phyloP scores from a whole-genome alignment of 805 yeast genomes.

The Ogataea siamensis region DNA sequence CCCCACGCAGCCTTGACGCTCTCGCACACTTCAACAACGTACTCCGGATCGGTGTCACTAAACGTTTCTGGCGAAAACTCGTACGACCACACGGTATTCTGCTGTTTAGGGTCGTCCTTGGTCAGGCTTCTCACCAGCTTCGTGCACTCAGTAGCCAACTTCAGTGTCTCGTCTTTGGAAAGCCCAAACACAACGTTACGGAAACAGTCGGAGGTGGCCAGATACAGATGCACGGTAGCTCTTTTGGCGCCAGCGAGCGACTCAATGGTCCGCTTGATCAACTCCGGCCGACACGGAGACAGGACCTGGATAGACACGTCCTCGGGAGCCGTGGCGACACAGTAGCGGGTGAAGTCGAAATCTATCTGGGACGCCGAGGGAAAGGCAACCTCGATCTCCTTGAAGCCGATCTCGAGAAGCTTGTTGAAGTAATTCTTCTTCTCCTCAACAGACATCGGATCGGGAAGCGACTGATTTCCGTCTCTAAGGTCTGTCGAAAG shows the following conservation, averaged over 20 bases:
- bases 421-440: constrained; percentile 73
- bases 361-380: constrained; percentile 83
- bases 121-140: constrained; percentile 65
- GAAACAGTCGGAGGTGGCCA: constrained; percentile 74
- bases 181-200: constrained; percentile 73
- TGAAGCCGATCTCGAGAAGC: constrained; percentile 68
- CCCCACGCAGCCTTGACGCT: constrained; percentile 79
- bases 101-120: constrained; percentile 66
- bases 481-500: constrained; percentile 76
- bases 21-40: constrained; percentile 72
- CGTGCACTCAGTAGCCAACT: constrained; percentile 69
- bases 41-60: constrained; percentile 70
- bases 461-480: constrained; percentile 82
- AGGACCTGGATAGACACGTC: constrained; percentile 74
- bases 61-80: constrained; percentile 81
- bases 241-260: constrained; percentile 68
- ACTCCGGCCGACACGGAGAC: constrained; percentile 71
- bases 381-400: constrained; percentile 77
- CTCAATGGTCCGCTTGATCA: constrained; percentile 71
- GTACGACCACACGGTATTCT: constrained; percentile 64
- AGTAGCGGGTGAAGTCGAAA: constrained; percentile 76
- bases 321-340: constrained; percentile 77
- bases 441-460: constrained; percentile 75
- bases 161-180: constrained; percentile 65
- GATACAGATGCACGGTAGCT: constrained; percentile 69